Base-by-base conservation (phyloP, 768 basidiomycete species). In the Hortiboletus campestris region DNA sequence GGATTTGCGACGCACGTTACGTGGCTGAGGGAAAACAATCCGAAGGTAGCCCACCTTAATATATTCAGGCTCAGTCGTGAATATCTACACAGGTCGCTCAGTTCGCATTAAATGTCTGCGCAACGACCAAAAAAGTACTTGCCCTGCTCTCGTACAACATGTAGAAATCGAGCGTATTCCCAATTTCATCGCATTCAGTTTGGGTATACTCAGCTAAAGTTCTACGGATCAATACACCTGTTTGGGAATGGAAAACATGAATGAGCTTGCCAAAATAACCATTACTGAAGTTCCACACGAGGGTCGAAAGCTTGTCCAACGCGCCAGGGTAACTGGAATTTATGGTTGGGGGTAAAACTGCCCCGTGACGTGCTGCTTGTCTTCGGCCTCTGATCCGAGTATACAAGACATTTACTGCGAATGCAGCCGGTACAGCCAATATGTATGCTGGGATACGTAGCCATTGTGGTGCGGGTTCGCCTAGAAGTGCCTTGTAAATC, bases 221-320 rank as follows among this genome's bases (percentile, higher is more conserved):
- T 9, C 20, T 19, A 10, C 13, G 0, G 13, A 28, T 63, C 43
- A 55, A 20, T 41, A 38, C 31, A 12, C 17, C 20, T 36, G 6
- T 16, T 17, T 13, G 20, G 57, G 10, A 3, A 14, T 12, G 8
- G 5, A 39, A 28, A 20, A 17, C 2, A 12, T 2, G 14, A 28
- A 36, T 16, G 22, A 2, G 55, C 76, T 8, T 56, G 78, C 84
- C 80, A 19, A 75, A 74, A 66, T 84, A 84, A 1, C 82, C 84
- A 39, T 63, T 61, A 4, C 68, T 67, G 50, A 75, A 76, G 34
- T 75, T 73, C 47, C 71, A 58, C 49, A 74, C 67, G 71, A 81
- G 65, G 14, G 32, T 53, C n/a, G 60, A 57, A 28, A 83, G 62
- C 16, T 81, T 59, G 56, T 83, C 83, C 5, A 80, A 19, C 56